A percentile compares a stretch with the other conserved stretches of the same genome.
Evolutionary conservation across 306 rosid genomes (phyloP).

Genomic region (Gleditsia sinensis): DNA sequence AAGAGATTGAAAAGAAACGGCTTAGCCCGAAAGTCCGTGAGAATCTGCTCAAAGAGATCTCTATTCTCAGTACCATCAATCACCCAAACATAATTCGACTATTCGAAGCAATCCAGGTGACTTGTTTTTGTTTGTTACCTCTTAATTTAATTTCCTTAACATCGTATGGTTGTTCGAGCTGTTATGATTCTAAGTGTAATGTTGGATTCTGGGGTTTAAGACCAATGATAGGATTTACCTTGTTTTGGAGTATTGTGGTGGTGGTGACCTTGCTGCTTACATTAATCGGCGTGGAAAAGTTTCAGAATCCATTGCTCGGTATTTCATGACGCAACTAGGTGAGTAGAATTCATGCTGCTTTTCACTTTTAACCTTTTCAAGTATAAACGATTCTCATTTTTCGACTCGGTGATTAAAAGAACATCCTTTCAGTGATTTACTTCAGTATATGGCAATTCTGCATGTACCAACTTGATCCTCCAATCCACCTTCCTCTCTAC

Average conservation of each 20-base stretch:
- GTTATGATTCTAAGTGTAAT: neutral
- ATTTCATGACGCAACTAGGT: conserved; percentile 96
- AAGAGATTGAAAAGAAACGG: conserved; percentile 71
- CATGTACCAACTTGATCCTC: conserved; percentile 2
- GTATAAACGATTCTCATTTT: neutral
- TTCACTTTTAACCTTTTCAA: conserved; percentile 10
- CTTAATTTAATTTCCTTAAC: neutral
- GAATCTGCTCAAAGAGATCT: conserved; percentile 73
- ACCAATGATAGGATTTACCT: conserved; percentile 81
- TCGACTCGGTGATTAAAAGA: neutral
- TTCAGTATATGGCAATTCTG: conserved; percentile 18
- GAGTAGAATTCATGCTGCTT: conserved; percentile 13
- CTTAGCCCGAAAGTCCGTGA: conserved; percentile 74
- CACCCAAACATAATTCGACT: conserved; percentile 85
- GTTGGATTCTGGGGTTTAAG: conserved; percentile 46
- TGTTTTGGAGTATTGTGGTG: conserved; percentile 92
- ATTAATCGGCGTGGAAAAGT: conserved; percentile 66
- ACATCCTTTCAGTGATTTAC: conserved; percentile 3
- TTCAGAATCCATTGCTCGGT: conserved; percentile 73
- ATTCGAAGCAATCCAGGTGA: conserved; percentile 69
- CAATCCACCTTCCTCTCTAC: neutral
- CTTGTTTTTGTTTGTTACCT: neutral
- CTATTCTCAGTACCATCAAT: conserved; percentile 76
- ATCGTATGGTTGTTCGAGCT: neutral
- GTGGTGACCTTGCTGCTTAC: conserved; percentile 84